These are phyloP conservation scores for Dendrostoma leiphaemia DNA, from an alignment of 2,329 filamentous ascomycete species.

Conservation along the genomic window DNA sequence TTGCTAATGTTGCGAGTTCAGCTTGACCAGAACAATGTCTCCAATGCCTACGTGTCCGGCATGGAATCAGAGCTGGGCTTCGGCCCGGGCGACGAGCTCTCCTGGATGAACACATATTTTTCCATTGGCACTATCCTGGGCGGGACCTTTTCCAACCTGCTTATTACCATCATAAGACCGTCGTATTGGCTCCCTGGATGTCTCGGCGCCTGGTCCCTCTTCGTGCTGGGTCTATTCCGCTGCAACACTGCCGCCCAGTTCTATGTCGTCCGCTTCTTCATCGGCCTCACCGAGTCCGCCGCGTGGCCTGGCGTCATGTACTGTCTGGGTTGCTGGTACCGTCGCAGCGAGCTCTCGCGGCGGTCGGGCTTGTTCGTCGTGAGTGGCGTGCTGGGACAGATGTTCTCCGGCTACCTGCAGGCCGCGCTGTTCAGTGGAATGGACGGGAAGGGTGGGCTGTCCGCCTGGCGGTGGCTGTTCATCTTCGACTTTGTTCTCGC, in stretches of 20 bases:
- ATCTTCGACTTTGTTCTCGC: constrained; percentile 36
- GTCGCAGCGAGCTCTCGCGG: constrained; percentile 54
- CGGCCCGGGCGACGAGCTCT: constrained; percentile 37
- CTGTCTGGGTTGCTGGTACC: constrained; percentile 59
- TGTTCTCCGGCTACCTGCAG: constrained; percentile 36
- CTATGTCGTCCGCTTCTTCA: constrained; percentile 50
- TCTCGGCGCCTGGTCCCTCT: constrained; percentile 35
- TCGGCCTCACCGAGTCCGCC: constrained; percentile 53
- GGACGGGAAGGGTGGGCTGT: constrained; percentile 32
- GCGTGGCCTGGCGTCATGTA: constrained; percentile 55
- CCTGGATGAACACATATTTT: constrained; percentile 46
- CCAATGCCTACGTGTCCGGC: constrained; percentile 47
- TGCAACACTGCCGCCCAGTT: constrained; percentile 36
- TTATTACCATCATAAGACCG: constrained; percentile 42
- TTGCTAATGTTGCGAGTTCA: constrained; percentile 11
- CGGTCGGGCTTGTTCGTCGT: constrained; percentile 57
- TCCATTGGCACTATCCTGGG: constrained; percentile 46
- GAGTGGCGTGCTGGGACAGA: constrained; percentile 48
- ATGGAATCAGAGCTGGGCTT: constrained; percentile 46
- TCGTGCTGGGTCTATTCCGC: constrained; percentile 40
- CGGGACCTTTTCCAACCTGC: constrained; percentile 40
- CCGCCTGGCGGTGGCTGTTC: constrained; percentile 37
- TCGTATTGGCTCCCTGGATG: constrained; percentile 40
- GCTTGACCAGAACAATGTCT: constrained; percentile 44
- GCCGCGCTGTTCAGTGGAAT: constrained; percentile 31